phyloP scores from a whole-genome alignment of 176 grass and related monocot species.

The Dactylis glomerata region DNA sequence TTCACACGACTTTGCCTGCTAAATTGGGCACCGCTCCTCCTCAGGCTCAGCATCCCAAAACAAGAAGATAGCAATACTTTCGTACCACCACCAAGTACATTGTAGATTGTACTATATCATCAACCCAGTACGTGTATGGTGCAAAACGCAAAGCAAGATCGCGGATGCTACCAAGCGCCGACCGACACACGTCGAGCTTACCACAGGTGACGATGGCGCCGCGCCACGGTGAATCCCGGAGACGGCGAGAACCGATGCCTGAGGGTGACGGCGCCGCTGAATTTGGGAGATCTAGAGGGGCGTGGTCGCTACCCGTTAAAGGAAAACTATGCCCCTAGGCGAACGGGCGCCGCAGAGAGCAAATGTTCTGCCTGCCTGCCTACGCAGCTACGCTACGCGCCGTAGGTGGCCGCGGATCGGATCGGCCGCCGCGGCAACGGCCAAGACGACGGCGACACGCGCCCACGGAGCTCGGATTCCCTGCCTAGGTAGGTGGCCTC shows the following conservation, averaged over 20 bases:
- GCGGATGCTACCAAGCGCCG: background rate
- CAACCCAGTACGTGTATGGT: background rate
- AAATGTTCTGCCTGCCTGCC: background rate
- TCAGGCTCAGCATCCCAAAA: background rate
- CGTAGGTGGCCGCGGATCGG: slow-evolving; percentile 10
- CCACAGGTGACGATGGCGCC: background rate
- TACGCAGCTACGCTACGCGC: background rate
- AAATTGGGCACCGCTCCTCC: background rate
- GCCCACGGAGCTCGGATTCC: slow-evolving; percentile 22
- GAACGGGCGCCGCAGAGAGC: slow-evolving; percentile 12
- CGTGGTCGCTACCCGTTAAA: slow-evolving; percentile 15
- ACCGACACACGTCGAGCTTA: slow-evolving; percentile 4
- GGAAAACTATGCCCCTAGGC: slow-evolving; percentile 27
- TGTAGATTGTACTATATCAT: background rate
- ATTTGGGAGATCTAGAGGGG: slow-evolving; percentile 15
- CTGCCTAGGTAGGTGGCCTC: slow-evolving; percentile 33
- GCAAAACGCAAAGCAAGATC: background rate
- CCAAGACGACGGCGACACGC: slow-evolving; percentile 18
- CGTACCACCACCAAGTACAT: background rate
- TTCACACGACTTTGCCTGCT: slow-evolving; percentile 11
- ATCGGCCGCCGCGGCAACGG: background rate
- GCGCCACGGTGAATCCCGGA: slow-evolving; percentile 16
- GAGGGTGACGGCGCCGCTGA: slow-evolving; percentile 10
- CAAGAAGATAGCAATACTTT: background rate
- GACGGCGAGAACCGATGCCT: slow-evolving; percentile 13